Percentiles rank a stretch among this genome's conserved stretches.
Evolutionary conservation across 2,329 filamentous ascomycete species (phyloP).

Genomic region (Aspergillus ruber): DNA sequence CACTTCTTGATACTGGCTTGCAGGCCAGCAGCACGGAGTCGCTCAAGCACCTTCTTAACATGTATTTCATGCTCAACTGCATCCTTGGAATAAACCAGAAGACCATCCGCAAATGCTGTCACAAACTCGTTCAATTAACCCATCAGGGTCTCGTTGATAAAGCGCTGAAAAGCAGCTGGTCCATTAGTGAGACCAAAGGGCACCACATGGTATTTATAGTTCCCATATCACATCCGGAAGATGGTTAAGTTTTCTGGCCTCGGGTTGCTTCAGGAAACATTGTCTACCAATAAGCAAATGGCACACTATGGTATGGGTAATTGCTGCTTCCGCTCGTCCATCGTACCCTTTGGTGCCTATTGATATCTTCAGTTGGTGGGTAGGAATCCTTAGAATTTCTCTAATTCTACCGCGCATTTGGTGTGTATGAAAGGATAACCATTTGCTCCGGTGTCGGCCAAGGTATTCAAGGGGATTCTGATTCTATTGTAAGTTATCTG

Average conservation of each 20-base stretch:
- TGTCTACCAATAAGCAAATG: not conserved
- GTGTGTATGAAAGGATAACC: not conserved
- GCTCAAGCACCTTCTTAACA: constrained; percentile 1
- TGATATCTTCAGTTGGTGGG: not conserved
- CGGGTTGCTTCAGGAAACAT: not conserved
- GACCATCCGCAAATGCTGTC: constrained; percentile 3
- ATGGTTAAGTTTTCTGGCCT: too few species aligned
- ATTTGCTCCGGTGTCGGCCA: too few species aligned
- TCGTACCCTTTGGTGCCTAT: not conserved
- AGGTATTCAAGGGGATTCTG: not conserved
- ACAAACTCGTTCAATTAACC: not conserved
- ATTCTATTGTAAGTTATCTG: not conserved
- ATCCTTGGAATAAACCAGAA: constrained; percentile 2
- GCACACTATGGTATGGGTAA: not conserved
- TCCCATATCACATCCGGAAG: constrained; percentile 1
- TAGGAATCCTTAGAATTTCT: not conserved
- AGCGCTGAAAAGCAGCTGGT: constrained; percentile 4
- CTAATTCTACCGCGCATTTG: not conserved
- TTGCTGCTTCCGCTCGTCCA: not conserved
- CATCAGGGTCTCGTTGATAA: not conserved
- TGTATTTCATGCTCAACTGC: constrained; percentile 3
- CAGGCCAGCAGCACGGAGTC: constrained; percentile 12
- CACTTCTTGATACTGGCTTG: constrained; percentile 21
- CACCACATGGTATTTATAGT: constrained; percentile 1
- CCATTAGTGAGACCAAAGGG: constrained; percentile 3